Evolutionary conservation across 345 rosid species (phyloP), one percentile per base, ranked within the genome.

Genomic region (Populus deltoides): DNA sequence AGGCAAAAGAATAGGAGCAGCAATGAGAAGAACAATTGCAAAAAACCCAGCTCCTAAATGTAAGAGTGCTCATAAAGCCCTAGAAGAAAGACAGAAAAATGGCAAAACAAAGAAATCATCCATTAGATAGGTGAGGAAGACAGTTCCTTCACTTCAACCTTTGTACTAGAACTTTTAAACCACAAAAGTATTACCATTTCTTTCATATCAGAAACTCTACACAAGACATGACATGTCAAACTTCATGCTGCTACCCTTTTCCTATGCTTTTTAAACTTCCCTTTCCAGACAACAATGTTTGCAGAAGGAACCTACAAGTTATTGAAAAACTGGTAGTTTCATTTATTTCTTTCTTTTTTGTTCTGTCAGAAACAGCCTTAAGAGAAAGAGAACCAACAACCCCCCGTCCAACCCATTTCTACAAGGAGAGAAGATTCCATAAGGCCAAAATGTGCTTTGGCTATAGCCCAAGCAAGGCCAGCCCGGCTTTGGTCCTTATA

Each of bases 241-340:
- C 62, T 31, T 66, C 55, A 49, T 43, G 51, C 15, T 51, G 41
- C 33, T 45, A 39, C 29, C 6, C 43, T 18, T 29, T 57, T 24
- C 36, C 45, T 18, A 25, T 69, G 57, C 41, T 11, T 35, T 35
- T 17, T 43, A 75, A 67, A 67, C 29, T n/a, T 66, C n/a, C 68
- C 33, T 38, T 75, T 75, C 72, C n/a, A 75, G 25, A 24, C 36
- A 75, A 51, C 55, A 75, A n/a, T n/a, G 13, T n/a, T n/a, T n/a
- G 63, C 29, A 59, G 27, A 59, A 59, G 5, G 15, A 59, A 59
- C n/a, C 63, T 22, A n/a, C 27, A 8, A n/a, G 9, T 73, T 5
- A 6, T 5, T 15, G 27, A 24, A 18, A 1, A 31, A 36, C 62
- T 57, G 5, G 7, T 2, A 51, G 25, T 31, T 71, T 8, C 20